Evolutionary conservation across 2,329 filamentous ascomycete species (phyloP).

Genomic region (Aspergillus tanneri): DNA sequence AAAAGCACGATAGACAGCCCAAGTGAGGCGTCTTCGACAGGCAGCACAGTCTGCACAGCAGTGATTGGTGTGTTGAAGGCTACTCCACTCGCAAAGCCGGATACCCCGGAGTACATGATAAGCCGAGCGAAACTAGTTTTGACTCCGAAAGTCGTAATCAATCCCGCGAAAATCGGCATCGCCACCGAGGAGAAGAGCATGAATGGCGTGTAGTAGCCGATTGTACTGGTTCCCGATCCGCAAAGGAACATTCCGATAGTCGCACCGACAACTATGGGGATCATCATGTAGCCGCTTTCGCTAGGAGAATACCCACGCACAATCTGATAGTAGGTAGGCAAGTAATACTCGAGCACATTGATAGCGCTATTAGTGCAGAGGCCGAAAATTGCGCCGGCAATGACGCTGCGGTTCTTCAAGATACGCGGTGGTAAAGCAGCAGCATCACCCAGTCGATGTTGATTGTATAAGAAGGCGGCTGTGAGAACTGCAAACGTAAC

Average conservation of each 20-base stretch:
- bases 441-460: slow-evolving; percentile 1
- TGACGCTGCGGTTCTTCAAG: slow-evolving; percentile 2
- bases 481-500: slow-evolving; percentile 39
- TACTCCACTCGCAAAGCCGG: slow-evolving; percentile 32
- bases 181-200: slow-evolving; percentile 33
- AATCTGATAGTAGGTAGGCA: slow-evolving; percentile 39
- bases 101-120: slow-evolving; percentile 28
- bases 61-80: slow-evolving; percentile 32
- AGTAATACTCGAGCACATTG: slow-evolving; percentile 9
- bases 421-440: slow-evolving; percentile 7
- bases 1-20: slow-evolving; percentile 35
- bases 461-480: slow-evolving; percentile 20
- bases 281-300: slow-evolving; percentile 28
- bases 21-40: slow-evolving; percentile 26
- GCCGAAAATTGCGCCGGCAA: slow-evolving; percentile 6
- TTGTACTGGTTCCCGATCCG: slow-evolving; percentile 18
- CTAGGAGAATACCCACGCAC: slow-evolving; percentile 21
- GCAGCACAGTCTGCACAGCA: slow-evolving; percentile 31
- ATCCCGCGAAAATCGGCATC: slow-evolving; percentile 35
- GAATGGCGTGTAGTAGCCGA: slow-evolving; percentile 38
- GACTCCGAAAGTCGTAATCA: slow-evolving; percentile 33
- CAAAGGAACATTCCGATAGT: slow-evolving; percentile 24
- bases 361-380: slow-evolving; percentile 5
- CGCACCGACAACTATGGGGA: slow-evolving; percentile 26
- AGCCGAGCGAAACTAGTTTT: slow-evolving; percentile 24